A percentile compares a stretch with the other conserved stretches of the same genome.
Evolutionary conservation across 257 asterid species (phyloP).

Genomic region (Solanum okadae): DNA sequence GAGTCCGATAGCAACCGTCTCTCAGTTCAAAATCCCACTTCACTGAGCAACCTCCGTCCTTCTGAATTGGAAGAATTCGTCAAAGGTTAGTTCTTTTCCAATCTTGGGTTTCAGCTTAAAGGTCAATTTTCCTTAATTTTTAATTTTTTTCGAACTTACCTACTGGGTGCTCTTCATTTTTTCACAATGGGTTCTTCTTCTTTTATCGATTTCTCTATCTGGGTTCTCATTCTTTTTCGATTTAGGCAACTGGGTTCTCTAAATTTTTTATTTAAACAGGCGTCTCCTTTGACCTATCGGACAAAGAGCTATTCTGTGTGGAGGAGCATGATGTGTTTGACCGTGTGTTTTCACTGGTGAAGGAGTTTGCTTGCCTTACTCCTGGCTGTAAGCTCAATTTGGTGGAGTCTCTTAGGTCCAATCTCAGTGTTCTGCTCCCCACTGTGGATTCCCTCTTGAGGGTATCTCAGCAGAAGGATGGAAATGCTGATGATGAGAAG

Average conservation of each 20-base stretch:
- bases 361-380: conserved; percentile 48
- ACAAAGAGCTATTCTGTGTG: conserved; percentile 74
- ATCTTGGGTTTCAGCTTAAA: background rate
- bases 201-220: no score
- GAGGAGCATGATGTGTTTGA: conserved; percentile 91
- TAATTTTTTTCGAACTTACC: background rate
- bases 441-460: conserved; percentile 59
- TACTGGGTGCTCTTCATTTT: background rate
- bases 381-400: conserved; percentile 63
- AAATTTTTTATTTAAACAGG: conserved; percentile 21
- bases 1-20: conserved; percentile 28
- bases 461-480: conserved; percentile 21
- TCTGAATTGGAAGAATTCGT: conserved; percentile 83
- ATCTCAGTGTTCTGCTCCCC: conserved; percentile 80
- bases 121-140: background rate
- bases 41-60: conserved; percentile 41
- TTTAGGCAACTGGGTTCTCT: background rate
- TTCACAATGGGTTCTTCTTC: background rate
- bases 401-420: conserved; percentile 85
- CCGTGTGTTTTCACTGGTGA: conserved; percentile 70
- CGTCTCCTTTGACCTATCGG: conserved; percentile 79
- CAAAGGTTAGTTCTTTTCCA: conserved; percentile 41
- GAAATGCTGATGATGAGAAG: conserved; percentile 26
- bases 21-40: conserved; percentile 33
- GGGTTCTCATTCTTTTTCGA: background rate